These are phyloP conservation scores for Haberlea rhodopensis DNA, from an alignment of 257 asterid genomes.

Conservation along the genomic window DNA sequence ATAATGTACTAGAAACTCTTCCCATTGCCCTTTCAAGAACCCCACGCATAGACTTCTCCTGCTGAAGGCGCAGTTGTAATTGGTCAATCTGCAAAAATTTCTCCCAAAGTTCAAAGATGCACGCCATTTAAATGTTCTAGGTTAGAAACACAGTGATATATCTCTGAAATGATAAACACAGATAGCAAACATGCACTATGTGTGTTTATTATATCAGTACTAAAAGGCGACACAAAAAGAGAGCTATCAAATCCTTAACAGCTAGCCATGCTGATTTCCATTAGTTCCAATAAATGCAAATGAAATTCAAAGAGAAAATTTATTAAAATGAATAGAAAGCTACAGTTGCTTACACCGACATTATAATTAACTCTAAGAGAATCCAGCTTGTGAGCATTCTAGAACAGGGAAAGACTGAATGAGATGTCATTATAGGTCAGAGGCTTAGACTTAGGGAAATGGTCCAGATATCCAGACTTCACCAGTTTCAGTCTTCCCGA, in stretches of 20 bases:
- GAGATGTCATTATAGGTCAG: not conserved
- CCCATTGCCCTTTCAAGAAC: conserved; percentile 70
- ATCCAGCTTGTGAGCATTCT: not conserved
- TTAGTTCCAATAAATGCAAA: not conserved
- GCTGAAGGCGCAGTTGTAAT: conserved; percentile 49
- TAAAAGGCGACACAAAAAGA: not conserved
- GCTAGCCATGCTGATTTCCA: not conserved
- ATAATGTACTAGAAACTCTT: conserved; percentile 58
- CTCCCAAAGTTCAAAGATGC: not conserved
- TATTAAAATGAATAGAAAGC: not conserved
- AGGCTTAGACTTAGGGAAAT: not conserved
- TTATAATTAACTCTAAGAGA: not conserved
- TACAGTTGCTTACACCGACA: not conserved
- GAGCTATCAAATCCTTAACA: conserved; percentile 1
- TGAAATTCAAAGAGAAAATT: not conserved
- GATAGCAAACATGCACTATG: not conserved
- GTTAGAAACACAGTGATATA: not conserved
- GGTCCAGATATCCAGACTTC: not conserved
- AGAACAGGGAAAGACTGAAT: not conserved
- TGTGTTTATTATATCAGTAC: not conserved
- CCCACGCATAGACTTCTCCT: conserved; percentile 57
- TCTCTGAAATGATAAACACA: not conserved
- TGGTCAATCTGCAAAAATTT: conserved; percentile 45
- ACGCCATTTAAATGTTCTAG: not conserved
- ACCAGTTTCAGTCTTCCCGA: not conserved